phyloP scores from a whole-genome alignment of 2,329 filamentous ascomycete genomes.

The Beauveria rudraprayagi region DNA sequence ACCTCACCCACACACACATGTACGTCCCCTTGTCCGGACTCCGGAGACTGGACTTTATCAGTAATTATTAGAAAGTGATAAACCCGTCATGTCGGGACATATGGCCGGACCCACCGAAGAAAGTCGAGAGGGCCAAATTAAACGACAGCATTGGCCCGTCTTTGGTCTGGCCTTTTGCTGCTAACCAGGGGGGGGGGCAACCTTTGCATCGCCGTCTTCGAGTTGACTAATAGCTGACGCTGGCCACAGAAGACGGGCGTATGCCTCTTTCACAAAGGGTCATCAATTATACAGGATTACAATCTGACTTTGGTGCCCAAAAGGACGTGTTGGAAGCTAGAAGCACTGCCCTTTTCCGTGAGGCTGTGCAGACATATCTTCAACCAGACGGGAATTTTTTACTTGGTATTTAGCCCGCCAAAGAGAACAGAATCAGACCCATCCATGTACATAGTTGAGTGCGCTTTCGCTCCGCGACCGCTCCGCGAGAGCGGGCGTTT shows the following conservation, averaged over 20 bases:
- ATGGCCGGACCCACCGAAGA: constrained; percentile 3
- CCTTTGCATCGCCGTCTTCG: neutral
- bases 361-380: neutral
- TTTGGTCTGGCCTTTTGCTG: no score
- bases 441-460: neutral
- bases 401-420: neutral
- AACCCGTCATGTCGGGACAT: constrained; percentile 2
- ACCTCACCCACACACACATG: no score
- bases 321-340: no score
- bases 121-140: neutral
- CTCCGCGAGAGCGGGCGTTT: neutral
- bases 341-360: neutral
- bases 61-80: neutral
- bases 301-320: no score
- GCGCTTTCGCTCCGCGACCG: neutral
- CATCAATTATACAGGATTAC: no score
- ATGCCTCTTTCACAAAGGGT: neutral
- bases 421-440: neutral
- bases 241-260: neutral
- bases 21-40: neutral
- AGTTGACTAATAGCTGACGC: neutral
- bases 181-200: neutral
- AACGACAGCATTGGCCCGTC: no score
- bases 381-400: no score
- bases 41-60: no score